phyloP scores from a whole-genome alignment of 345 rosid species.

The Firmiana major region DNA sequence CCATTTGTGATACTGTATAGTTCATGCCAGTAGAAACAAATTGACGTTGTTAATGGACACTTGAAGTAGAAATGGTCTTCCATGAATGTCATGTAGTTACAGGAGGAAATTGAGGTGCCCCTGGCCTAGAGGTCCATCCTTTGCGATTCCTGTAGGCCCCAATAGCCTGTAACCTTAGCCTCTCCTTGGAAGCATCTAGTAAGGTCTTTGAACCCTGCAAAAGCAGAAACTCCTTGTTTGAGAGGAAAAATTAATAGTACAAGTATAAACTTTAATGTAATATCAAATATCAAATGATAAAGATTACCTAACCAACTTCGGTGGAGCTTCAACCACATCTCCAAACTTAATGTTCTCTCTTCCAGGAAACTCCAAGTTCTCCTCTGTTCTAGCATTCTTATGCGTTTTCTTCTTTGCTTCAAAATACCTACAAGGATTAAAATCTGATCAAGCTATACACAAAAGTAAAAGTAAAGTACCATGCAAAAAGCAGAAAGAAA shows the following conservation, averaged over 20 bases:
- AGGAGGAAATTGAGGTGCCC: constrained; percentile 49
- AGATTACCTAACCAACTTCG: constrained; percentile 60
- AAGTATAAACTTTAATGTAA: constrained; percentile 1
- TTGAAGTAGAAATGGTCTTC: neutral
- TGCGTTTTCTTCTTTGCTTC: constrained; percentile 24
- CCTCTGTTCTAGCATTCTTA: constrained; percentile 42
- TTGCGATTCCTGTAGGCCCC: constrained; percentile 72
- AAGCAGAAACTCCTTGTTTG: neutral
- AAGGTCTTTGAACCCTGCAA: constrained; percentile 46
- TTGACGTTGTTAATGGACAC: neutral
- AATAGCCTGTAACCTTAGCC: constrained; percentile 68
- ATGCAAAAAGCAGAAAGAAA: too few relatives aligned
- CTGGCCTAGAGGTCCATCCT: constrained; percentile 73
- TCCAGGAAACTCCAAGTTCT: constrained; percentile 56
- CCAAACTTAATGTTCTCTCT: constrained; percentile 70
- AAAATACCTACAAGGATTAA: neutral
- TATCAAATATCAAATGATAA: neutral
- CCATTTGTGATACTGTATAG: neutral
- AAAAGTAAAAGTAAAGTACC: too few relatives aligned
- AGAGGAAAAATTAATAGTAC: neutral
- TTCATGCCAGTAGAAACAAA: neutral
- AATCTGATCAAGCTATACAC: neutral
- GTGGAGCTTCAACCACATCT: constrained; percentile 85
- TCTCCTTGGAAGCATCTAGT: constrained; percentile 58
- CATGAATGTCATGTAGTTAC: constrained; percentile 12